phyloP scores from a whole-genome alignment of 2,329 filamentous ascomycete genomes.

The Incumbomyces delicatus region DNA sequence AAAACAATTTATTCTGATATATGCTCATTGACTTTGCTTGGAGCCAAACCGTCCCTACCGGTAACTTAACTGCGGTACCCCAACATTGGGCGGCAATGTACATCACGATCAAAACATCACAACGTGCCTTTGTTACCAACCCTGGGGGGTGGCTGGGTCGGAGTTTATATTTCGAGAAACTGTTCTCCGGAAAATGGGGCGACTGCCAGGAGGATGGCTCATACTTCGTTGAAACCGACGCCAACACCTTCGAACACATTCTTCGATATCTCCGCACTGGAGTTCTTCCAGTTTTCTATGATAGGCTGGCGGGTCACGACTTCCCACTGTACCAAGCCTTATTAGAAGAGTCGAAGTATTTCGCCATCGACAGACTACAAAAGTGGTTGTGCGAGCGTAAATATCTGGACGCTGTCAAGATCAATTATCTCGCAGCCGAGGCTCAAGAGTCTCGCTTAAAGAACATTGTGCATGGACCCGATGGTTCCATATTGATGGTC shows the following conservation, averaged over 20 bases:
- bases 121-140: no score
- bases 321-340: conserved; percentile 27
- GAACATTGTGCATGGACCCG: no score
- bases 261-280: conserved; percentile 28
- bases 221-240: conserved; percentile 33
- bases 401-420: conserved; percentile 7
- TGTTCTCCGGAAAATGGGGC: conserved; percentile 4
- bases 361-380: conserved; percentile 12
- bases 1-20: no score
- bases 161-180: conserved; percentile 1
- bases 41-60: no score
- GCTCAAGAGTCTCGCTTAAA: no score
- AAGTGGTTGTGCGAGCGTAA: conserved; percentile 2
- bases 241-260: conserved; percentile 28
- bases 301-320: conserved; percentile 24
- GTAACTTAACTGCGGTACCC: no score
- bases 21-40: no score
- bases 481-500: no score
- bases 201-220: conserved; percentile 18
- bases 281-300: conserved; percentile 29
- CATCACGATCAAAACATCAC: no score
- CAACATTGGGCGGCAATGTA: no score
- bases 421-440: neutral
- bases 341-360: conserved; percentile 27
- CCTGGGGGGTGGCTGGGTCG: no score